Percentiles rank a stretch among this genome's conserved stretches.
phyloP scores from a whole-genome alignment of 164 flowering plant genomes.

The Annona squamosa region DNA sequence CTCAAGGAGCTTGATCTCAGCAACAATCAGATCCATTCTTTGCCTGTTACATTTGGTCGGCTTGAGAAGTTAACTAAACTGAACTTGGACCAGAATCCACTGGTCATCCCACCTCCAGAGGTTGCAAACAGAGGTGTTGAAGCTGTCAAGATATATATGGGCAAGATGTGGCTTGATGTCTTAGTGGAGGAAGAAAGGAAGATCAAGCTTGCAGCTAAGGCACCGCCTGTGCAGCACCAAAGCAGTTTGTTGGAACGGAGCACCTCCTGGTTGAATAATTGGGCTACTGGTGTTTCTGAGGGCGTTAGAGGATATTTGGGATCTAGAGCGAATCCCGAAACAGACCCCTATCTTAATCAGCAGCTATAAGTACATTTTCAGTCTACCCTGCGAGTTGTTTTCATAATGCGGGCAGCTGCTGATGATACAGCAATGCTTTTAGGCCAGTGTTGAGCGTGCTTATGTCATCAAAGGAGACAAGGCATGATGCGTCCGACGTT shows the following conservation, averaged over 20 bases:
- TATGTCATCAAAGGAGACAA: neutral
- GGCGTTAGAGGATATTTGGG: conserved; percentile 40
- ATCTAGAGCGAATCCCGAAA: conserved; percentile 26
- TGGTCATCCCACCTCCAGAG: conserved; percentile 64
- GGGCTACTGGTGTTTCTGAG: conserved; percentile 39
- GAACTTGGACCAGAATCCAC: conserved; percentile 82
- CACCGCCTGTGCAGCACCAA: conserved; percentile 21
- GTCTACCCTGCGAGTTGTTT: neutral
- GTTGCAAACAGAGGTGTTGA: conserved; percentile 65
- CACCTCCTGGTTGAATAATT: conserved; percentile 60
- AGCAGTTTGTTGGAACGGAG: conserved; percentile 72
- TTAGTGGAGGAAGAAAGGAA: conserved; percentile 61
- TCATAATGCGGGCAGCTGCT: conserved; percentile 4
- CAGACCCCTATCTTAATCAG: conserved; percentile 67
- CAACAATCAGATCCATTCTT: conserved; percentile 82
- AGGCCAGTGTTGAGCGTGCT: neutral
- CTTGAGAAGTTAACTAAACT: conserved; percentile 67
- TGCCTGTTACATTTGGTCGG: conserved; percentile 77
- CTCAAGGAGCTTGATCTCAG: conserved; percentile 83
- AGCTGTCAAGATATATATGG: conserved; percentile 75
- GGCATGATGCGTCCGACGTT: neutral
- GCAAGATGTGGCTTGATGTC: conserved; percentile 68
- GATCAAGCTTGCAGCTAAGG: conserved; percentile 25
- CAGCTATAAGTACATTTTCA: conserved; percentile 35
- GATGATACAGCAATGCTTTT: neutral